Conservation (phyloP, 1,284 basidiomycete species). For the Leucoagaricus sp. region DNA sequence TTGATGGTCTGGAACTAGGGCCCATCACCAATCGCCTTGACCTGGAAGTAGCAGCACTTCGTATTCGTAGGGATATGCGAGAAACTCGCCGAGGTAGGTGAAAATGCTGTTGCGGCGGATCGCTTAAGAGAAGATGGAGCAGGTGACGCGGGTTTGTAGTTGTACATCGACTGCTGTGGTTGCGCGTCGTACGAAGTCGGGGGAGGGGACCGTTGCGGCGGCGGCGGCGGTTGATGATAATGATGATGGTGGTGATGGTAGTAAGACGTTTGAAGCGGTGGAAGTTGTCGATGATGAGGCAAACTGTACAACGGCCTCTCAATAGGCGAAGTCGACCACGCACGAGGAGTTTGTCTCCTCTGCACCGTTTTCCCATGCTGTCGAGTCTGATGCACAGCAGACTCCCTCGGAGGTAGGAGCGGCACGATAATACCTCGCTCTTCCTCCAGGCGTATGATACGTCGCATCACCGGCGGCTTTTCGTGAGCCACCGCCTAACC, state of each 20-base stretch:
- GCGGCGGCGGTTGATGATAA: slow-evolving; percentile 16
- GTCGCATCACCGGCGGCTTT: slow-evolving; percentile 4
- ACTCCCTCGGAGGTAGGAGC: not conserved
- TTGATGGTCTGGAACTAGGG: too few species aligned
- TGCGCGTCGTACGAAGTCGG: not conserved
- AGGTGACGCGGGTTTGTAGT: slow-evolving; percentile 19
- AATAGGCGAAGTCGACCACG: slow-evolving; percentile 11
- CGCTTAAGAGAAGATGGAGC: slow-evolving; percentile 55
- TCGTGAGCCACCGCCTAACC: slow-evolving; percentile 51
- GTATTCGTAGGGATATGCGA: slow-evolving; percentile 51
- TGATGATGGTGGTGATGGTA: slow-evolving; percentile 19
- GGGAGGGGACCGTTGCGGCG: slow-evolving; percentile 18
- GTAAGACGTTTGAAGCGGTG: slow-evolving; percentile 8
- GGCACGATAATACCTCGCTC: slow-evolving; percentile 2
- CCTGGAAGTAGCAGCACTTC: too few species aligned
- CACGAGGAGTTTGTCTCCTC: not conserved
- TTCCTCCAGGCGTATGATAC: slow-evolving; percentile 9
- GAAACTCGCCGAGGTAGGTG: slow-evolving; percentile 69
- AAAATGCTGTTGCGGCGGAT: slow-evolving; percentile 75
- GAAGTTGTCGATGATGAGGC: not conserved
- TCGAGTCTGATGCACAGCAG: not conserved
- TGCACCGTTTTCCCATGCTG: slow-evolving; percentile 11
- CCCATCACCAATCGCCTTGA: too few species aligned
- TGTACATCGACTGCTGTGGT: slow-evolving; percentile 12
- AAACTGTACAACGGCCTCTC: not conserved